Evolutionary conservation across 2,329 filamentous ascomycete genomes (phyloP), one percentile per base, ranked within the genome.

Genomic region (Dactylellina haptotyla): DNA sequence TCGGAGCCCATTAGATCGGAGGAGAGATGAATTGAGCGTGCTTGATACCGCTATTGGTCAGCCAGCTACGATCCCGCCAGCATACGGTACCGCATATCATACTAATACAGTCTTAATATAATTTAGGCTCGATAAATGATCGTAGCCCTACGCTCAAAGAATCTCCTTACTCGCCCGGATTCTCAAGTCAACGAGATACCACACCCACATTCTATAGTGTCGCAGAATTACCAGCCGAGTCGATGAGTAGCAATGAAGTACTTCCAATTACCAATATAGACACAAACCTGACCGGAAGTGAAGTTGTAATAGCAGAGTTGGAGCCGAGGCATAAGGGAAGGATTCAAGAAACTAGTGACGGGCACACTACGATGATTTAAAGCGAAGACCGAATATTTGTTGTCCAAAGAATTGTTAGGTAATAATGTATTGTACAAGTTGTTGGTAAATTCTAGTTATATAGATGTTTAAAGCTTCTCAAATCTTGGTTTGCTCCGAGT

Each of bases 401-500:
- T 2, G 14, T 26, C 14, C 32, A 23, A 58, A 34, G 37, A 30
- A 14, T 6, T 28, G 30, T 2, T 32, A 20, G 5, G 1, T 43
- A 39, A 20, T 66, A 28, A 41, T 43, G 23, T 64, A 64, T 64
- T 20, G 16, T 64, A 64, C 58, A 71, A 25, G 12, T 56, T 39
- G 25, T 34, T 10, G 25, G 57, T 26, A 53, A 32, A 48, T 18
- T 45, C 39, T n/a, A 30, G 18, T 28, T 6, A 43, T 51, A 26
- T 50, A 50, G 23, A 26, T 12, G 23, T 43, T 70, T 81, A 97
- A 78, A 97, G 82, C 83, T 97, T 98, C 80, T 89, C 89, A 83
- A 96, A 98, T 16, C 84, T 90, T 10, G 92, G 90, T 79, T 87
- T 93, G 76, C 84, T 89, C 85, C 90, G 96, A 81, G 90, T 85